Evolutionary conservation across 352 stramenopile species (phyloP).

Genomic region (Globisporangium viniferum): DNA sequence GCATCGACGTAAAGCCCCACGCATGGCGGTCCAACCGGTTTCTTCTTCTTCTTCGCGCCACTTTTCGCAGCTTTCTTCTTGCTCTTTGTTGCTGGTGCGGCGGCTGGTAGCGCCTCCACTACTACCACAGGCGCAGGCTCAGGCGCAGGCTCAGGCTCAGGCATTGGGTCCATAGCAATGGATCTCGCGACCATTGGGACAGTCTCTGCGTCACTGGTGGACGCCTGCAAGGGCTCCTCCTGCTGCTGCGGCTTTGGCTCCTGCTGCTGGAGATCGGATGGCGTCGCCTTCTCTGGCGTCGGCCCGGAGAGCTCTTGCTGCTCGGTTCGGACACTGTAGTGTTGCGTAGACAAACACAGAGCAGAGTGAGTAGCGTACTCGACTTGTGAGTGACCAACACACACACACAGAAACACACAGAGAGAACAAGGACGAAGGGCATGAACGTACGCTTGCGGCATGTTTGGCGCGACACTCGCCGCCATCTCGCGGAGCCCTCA

Average conservation of each 20-base stretch:
- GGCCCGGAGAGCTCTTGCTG: neutral
- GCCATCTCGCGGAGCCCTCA: constrained; percentile 19
- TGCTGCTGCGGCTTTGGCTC: neutral
- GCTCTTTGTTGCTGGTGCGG: constrained; percentile 17
- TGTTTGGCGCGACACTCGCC: constrained; percentile 23
- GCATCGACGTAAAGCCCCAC: constrained; percentile 69
- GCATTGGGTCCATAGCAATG: neutral
- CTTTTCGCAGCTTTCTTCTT: constrained; percentile 15
- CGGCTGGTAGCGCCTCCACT: neutral
- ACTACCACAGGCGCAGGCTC: constrained; percentile 1
- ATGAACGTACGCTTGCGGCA: constrained; percentile 19
- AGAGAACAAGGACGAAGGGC: neutral
- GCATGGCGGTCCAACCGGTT: constrained; percentile 24
- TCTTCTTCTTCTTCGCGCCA: constrained; percentile 21
- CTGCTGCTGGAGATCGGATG: neutral
- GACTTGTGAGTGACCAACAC: neutral
- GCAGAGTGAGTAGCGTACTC: neutral
- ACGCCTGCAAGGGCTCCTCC: neutral
- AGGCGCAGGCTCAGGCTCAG: constrained; percentile 6
- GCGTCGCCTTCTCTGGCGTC: neutral
- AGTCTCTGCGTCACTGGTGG: neutral
- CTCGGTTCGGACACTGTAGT: neutral
- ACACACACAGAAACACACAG: constrained; percentile 3
- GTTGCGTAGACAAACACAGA: neutral
- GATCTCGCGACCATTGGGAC: neutral